phyloP scores from a whole-genome alignment of 2,329 filamentous ascomycete species.

The Pseudogymnoascus sp. region DNA sequence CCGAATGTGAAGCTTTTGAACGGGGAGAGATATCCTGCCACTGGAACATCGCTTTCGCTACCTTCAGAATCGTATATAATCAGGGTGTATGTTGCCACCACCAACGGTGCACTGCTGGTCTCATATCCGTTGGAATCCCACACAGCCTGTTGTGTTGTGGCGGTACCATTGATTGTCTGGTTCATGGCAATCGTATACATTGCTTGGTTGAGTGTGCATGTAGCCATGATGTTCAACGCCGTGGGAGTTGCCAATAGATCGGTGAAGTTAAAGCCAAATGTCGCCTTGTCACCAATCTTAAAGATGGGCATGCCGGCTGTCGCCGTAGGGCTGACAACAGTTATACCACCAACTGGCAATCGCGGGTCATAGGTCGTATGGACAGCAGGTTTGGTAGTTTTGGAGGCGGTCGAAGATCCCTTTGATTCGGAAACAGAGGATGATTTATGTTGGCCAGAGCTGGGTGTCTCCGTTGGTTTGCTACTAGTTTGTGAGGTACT shows the following conservation, averaged over 20 bases:
- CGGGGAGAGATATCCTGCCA: slow-evolving; percentile 49
- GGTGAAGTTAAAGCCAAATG: slow-evolving; percentile 61
- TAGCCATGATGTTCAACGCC: slow-evolving; percentile 52
- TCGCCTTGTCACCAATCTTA: slow-evolving; percentile 53
- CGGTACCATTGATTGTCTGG: slow-evolving; percentile 49
- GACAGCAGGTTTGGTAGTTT: slow-evolving; percentile 10
- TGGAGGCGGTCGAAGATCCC: not conserved
- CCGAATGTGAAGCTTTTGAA: slow-evolving; percentile 48
- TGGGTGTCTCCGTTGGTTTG: not conserved
- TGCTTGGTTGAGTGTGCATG: slow-evolving; percentile 44
- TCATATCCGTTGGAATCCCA: slow-evolving; percentile 18
- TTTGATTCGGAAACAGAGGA: not conserved
- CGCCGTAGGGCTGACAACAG: slow-evolving; percentile 45
- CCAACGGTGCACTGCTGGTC: slow-evolving; percentile 34
- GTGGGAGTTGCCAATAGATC: slow-evolving; percentile 50
- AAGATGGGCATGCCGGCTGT: slow-evolving; percentile 42
- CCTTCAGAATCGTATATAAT: slow-evolving; percentile 54
- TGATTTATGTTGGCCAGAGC: not conserved
- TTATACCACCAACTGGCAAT: slow-evolving; percentile 44
- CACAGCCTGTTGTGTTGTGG: slow-evolving; percentile 36
- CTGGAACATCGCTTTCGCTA: slow-evolving; percentile 41
- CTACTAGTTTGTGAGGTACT: not conserved
- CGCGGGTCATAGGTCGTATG: slow-evolving; percentile 35
- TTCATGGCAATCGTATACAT: slow-evolving; percentile 58
- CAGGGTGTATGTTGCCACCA: slow-evolving; percentile 52